Evolutionary conservation across 1,139 yeast species (phyloP).

Genomic region (Candida sp.): DNA sequence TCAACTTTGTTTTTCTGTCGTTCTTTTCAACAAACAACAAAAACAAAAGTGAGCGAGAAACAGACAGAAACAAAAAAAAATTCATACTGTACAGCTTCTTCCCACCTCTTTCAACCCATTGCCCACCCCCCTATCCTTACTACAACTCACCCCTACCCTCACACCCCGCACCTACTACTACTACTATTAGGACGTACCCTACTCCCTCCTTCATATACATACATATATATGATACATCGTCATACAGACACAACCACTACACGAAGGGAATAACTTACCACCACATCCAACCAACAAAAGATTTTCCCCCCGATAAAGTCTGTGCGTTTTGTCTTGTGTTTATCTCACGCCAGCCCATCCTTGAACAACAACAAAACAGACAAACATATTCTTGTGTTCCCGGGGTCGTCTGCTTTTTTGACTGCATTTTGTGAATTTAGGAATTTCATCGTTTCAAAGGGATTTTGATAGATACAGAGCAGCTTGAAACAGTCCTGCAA

Average conservation of each 20-base stretch:
- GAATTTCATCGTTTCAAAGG: not conserved
- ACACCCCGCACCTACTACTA: too few relatives aligned
- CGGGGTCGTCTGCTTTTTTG: not conserved
- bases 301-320: not conserved
- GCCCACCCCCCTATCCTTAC: too few relatives aligned
- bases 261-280: not conserved
- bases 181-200: not conserved
- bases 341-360: not conserved
- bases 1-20: constrained; percentile 7
- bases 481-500: not conserved
- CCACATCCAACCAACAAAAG: not conserved
- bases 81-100: not conserved
- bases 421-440: not conserved
- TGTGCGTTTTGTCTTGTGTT: not conserved
- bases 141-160: too few relatives aligned
- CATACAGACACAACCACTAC: not conserved
- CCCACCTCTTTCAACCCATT: not conserved
- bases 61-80: not conserved
- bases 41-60: not conserved
- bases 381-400: too few relatives aligned
- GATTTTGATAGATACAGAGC: not conserved
- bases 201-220: not conserved
- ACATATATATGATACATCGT: not conserved
- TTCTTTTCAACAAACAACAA: too few relatives aligned
- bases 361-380: too few relatives aligned